Evolutionary conservation across 768 basidiomycete species (phyloP).

Genomic region (Lentinula guzmanii): DNA sequence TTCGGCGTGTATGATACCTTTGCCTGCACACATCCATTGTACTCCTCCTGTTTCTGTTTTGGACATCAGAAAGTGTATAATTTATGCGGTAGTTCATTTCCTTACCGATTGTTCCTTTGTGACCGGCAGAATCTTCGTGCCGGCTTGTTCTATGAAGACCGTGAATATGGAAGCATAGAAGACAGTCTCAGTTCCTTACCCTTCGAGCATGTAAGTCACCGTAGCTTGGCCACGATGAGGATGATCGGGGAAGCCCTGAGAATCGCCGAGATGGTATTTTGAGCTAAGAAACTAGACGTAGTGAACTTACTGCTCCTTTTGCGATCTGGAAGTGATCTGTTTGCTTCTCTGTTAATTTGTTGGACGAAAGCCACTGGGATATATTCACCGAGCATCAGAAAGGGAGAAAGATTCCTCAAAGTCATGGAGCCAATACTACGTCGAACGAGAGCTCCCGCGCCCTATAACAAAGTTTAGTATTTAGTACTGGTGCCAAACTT

Average conservation of each 20-base stretch:
- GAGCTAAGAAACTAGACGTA: neutral
- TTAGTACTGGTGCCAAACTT: neutral
- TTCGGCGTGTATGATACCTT: constrained; percentile 79
- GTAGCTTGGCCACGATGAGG: constrained; percentile 89
- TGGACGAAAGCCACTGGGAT: neutral
- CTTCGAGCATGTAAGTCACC: constrained; percentile 86
- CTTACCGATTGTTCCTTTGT: constrained; percentile 61
- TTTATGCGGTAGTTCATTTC: neutral
- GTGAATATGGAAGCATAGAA: neutral
- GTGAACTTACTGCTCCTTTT: constrained; percentile 54
- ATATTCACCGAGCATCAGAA: constrained; percentile 60
- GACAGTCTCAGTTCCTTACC: constrained; percentile 30
- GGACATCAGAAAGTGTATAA: neutral
- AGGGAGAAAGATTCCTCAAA: constrained; percentile 81
- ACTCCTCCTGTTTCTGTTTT: constrained; percentile 66
- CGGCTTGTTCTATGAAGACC: constrained; percentile 45
- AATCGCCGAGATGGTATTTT: neutral
- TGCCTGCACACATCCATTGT: constrained; percentile 91
- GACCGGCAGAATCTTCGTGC: constrained; percentile 91
- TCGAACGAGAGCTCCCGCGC: constrained; percentile 77
- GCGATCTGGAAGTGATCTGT: constrained; percentile 68
- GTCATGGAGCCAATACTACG: constrained; percentile 75
- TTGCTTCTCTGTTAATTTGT: neutral
- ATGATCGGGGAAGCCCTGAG: constrained; percentile 87
- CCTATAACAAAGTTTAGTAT: constrained; percentile 31